Base-by-base conservation (phyloP, 1,284 basidiomycete species). In the Ustilago hordei region DNA sequence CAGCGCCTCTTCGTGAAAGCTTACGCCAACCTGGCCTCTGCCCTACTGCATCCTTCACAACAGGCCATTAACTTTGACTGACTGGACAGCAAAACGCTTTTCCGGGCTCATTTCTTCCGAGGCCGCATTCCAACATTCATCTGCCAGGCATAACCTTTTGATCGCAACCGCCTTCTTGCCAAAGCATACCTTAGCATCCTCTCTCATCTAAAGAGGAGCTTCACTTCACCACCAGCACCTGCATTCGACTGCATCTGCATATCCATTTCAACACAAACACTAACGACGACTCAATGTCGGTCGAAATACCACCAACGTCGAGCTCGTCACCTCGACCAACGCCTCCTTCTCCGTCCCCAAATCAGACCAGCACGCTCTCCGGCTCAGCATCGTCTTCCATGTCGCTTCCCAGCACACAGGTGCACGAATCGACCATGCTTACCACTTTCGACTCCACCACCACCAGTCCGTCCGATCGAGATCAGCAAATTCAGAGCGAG, bases 401-500 rank as follows among this genome's bases (percentile, higher is more conserved):
- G 58, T 70, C 63, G 28, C 35, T 34, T 4, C 59, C 62, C 4
- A 61, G 48, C 54, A 54, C 54, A 6, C 54, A 65, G 9, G 38
- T 57, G 13, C 39, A 65, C 35, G 62, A 70, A 12, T 70, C 63
- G 3, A 65, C 68, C 17, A 28, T 61, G 54, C 62, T 65, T 59
- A 70, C 54, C 58, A 64, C 68, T 28, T 65, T 56, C 28, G 58
- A 64, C 47, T 57, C 62, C 9, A 54, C 60, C 19, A 31, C 55
- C 32, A 31, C 60, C 35, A 60, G 23, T 47, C 54, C 50, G 6
- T 39, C 54, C 31, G 54, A 57, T 23, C 53, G 17, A 8, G n/a
- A 43, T 8, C 53, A 57, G n/a, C 53, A 57, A n/a, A 31, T 36
- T 12, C 23, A 8, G 39, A 17, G 43, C n/a, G n/a, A 39, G 23